Conservation (phyloP, 108 stramenopile species). For the Schizochytrium sp. region DNA sequence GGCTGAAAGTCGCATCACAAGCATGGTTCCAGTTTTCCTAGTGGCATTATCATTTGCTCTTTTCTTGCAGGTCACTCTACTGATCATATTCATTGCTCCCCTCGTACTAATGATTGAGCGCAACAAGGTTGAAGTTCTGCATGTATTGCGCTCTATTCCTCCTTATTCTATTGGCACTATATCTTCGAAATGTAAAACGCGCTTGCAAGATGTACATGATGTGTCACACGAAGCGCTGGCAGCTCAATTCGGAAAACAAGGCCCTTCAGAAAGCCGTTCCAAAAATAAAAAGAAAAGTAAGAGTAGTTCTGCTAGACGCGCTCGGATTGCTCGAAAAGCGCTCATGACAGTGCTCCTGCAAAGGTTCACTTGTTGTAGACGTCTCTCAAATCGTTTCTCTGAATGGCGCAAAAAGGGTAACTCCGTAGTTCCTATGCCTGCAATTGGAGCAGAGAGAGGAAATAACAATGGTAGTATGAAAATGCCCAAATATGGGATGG, state of each 20-base stretch:
- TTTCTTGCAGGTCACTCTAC: background rate
- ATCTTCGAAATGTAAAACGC: background rate
- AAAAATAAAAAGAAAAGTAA: background rate
- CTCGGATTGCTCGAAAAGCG: too few relatives aligned
- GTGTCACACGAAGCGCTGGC: slow-evolving; percentile 5
- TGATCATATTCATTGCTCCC: background rate
- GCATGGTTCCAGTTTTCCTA: background rate
- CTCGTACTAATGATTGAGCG: background rate
- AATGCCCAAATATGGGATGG: too few relatives aligned
- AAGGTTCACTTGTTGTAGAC: too few relatives aligned
- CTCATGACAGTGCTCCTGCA: too few relatives aligned
- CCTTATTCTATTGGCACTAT: slow-evolving; percentile 1
- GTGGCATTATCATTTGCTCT: background rate
- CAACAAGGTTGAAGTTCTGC: slow-evolving; percentile 16
- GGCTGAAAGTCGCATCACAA: background rate
- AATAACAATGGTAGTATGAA: too few relatives aligned
- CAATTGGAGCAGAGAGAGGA: too few relatives aligned
- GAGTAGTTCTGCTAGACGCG: background rate
- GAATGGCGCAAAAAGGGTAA: too few relatives aligned
- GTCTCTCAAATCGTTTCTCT: too few relatives aligned
- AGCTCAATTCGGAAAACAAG: slow-evolving; percentile 7
- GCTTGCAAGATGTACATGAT: background rate
- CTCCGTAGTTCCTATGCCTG: too few relatives aligned
- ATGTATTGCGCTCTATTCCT: slow-evolving; percentile 7
- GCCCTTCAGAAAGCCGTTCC: background rate